Evolutionary conservation across 2,329 filamentous ascomycete species (phyloP), one percentile per base, ranked within the genome.

Genomic region (Sporothrix pseudoabietina): DNA sequence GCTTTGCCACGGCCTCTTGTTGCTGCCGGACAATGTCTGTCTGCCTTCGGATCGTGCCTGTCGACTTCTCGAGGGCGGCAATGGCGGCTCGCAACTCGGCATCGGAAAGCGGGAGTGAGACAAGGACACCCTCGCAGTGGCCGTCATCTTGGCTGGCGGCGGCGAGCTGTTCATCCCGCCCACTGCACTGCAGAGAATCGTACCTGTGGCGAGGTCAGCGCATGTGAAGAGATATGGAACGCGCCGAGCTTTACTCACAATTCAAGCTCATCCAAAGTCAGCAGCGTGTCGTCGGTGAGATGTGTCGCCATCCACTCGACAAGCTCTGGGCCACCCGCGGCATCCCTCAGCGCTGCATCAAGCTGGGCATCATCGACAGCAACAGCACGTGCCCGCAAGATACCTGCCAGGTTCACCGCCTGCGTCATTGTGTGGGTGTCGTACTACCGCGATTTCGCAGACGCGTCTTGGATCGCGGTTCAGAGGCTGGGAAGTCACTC

Each of bases 41-140:
- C 78, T 93, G 91, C 79, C 87, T 87, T 75, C 87, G 84, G 39
- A 93, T 91, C 22, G 85, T 86, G 22, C 85, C 85, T 0, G 91
- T 92, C 1, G 91, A 92, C 52, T 83, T 83, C 74, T 87, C 85
- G n/a, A 94, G 83, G 71, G 91, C 87, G 3, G 87, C 84, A 69
- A 92, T 88, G 19, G 91, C 91, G 55, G 83, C 80, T 71, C 84
- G 84, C 72, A 93, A 82, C 70, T 92, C 89, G 35, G 86, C 82
- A 73, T 92, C 89, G 16, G 83, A 81, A 63, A 91, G 80, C 5
- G 87, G 84, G 71, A 85, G 85, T 8, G 41, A 2, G 0, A 22
- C 39, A 3, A 16, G 39, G 12, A 16, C 86, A n/a, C 47, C 49
- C 9, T 63, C 52, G 32, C 30, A 35, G 35, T 35, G 35, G 26